A percentile compares a stretch with the other conserved stretches of the same genome.
Evolutionary conservation across 2,329 filamentous ascomycete genomes (phyloP).

Genomic region (Nemania abortiva): DNA sequence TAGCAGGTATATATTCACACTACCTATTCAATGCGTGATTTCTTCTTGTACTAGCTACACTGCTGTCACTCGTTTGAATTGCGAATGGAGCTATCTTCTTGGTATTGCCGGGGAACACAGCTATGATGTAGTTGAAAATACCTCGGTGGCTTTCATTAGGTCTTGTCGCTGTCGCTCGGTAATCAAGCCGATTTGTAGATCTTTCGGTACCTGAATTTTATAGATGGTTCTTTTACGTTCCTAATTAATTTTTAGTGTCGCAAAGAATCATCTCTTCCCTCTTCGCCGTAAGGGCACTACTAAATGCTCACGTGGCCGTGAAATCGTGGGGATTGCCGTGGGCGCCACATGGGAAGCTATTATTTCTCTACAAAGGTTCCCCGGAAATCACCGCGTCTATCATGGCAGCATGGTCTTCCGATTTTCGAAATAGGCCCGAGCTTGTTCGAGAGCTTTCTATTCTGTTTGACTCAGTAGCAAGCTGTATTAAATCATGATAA

Average conservation of each 20-base stretch:
- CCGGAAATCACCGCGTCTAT: not conserved
- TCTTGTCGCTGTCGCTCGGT: not conserved
- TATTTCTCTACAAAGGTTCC: not conserved
- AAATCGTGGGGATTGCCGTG: not conserved
- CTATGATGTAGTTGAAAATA: not conserved
- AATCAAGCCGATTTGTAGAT: not conserved
- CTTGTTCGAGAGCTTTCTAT: not conserved
- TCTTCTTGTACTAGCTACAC: not conserved
- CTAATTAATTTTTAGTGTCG: too few relatives aligned
- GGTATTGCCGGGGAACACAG: not conserved
- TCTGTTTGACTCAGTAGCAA: not conserved
- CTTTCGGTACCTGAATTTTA: not conserved
- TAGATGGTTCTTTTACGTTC: too few relatives aligned
- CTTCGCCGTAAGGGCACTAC: too few relatives aligned
- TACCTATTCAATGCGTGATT: not conserved
- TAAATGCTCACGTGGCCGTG: not conserved
- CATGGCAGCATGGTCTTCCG: not conserved
- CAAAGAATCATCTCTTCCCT: too few relatives aligned
- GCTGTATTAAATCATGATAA: not conserved
- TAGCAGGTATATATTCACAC: conserved; percentile 14
- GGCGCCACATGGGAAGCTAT: not conserved
- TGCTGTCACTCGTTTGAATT: not conserved
- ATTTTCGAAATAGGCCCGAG: not conserved
- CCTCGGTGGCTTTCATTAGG: not conserved
- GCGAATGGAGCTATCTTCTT: not conserved